Evolutionary conservation across 2,329 filamentous ascomycete genomes (phyloP), one percentile per base, ranked within the genome.

Genomic region (Penicillium vulpinum): DNA sequence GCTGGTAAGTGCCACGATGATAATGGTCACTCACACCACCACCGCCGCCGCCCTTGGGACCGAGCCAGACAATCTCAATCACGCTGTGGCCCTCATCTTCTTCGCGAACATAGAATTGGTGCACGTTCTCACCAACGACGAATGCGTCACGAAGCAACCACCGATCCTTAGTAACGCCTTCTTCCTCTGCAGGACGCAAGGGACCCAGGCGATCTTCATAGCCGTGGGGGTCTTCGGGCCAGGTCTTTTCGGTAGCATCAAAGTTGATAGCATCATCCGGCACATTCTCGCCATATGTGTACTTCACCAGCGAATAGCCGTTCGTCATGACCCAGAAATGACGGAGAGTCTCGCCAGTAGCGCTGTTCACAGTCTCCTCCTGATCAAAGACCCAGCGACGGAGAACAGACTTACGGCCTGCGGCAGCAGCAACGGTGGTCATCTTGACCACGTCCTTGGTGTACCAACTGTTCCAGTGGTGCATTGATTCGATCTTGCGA

Each of bases 381-480:
- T 77, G 73, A 60, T 77, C 75, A 45, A 78, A 77, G 44, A 75
- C 70, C 75, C 75, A 78, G 56, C 76, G 74, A 44, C 75, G 73
- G n/a, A 78, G 69, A 33, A 78, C 70, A 2, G 75, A 77, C 41
- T 70, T 67, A 33, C 75, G 73, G 41, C 76, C 76, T 1, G 75
- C 75, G 29, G 70, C 73, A 22, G 74, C 73, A 21, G 74, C 57
- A 15, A 77, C 75, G 21, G 75, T 69, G 56, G 70, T 73, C 75
- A 78, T 78, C 65, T 76, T 76, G 33, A 77, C 73, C 4, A 78
- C 75, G 54, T 78, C 75, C 69, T 76, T 76, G 53, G 64, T 70
- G 61, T 76, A 77, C 76, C 76, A 78, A 39, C 72, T 75, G 62
- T 71, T 74, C 75, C 75, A 78, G 63, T 78, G 76, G 64, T 78